Conservation (phyloP, 2,329 filamentous ascomycete genomes). For the Lasiodiplodia hormozganensis region DNA sequence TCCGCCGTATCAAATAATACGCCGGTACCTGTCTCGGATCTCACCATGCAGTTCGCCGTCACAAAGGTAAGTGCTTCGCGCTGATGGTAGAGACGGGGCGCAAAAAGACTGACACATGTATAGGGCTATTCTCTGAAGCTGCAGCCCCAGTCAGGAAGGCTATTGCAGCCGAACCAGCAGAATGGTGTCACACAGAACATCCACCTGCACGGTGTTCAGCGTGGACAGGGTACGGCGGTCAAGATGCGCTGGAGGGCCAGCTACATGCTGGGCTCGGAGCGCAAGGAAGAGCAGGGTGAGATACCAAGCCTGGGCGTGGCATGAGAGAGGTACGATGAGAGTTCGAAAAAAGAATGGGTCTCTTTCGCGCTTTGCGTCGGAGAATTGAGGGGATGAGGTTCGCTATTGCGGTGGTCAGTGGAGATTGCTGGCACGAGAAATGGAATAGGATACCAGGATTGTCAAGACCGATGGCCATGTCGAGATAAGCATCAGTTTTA, state of each 20-base stretch:
- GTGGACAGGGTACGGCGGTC: conserved; percentile 75
- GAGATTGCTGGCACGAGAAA: not conserved
- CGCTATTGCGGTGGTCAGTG: not conserved
- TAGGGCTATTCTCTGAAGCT: conserved; percentile 83
- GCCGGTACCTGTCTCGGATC: conserved; percentile 71
- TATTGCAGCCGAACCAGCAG: conserved; percentile 73
- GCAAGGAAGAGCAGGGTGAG: conserved; percentile 82
- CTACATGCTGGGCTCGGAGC: conserved; percentile 71
- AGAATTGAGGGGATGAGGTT: not conserved
- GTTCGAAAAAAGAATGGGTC: not conserved
- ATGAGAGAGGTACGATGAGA: conserved; percentile 15
- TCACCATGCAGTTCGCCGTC: conserved; percentile 92
- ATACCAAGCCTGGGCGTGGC: conserved; percentile 76
- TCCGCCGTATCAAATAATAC: conserved; percentile 87
- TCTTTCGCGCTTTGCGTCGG: not conserved
- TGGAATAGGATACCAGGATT: conserved; percentile 16
- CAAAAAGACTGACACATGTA: not conserved
- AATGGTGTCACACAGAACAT: conserved; percentile 84
- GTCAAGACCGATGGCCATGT: not conserved
- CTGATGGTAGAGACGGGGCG: not conserved
- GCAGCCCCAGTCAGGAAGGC: conserved; percentile 82
- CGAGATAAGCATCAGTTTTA: not conserved
- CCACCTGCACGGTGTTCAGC: conserved; percentile 75
- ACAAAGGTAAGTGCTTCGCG: conserved; percentile 71
- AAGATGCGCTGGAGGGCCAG: conserved; percentile 90